Percentiles rank a stretch among this genome's conserved stretches.
Conservation (phyloP, 176 grass and related monocot genomes). For the Secale cereale region DNA sequence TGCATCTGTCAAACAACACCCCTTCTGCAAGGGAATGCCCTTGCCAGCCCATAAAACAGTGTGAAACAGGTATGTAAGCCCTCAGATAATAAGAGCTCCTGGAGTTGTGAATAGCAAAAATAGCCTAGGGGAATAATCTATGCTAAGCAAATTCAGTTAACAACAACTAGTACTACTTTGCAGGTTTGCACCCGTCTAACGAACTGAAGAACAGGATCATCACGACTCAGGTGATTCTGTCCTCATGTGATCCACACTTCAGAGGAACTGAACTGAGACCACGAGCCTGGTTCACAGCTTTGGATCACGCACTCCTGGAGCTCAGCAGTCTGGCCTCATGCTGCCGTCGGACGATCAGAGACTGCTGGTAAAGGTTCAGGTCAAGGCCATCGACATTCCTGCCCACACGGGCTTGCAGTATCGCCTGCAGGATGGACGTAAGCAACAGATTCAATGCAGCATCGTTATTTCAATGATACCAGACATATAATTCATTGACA, state of each 20-base stretch:
- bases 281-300: neutral
- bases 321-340: constrained; percentile 44
- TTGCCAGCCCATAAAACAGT: neutral
- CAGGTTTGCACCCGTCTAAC: neutral
- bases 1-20: neutral
- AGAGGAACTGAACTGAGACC: neutral
- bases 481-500: too few relatives aligned
- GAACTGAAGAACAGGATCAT: neutral
- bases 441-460: neutral
- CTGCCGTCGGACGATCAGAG: constrained; percentile 52
- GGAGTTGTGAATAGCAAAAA: neutral
- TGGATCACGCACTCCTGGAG: constrained; percentile 36
- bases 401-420: constrained; percentile 62
- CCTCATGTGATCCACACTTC: neutral
- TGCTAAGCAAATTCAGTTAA: neutral
- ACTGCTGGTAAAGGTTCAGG: constrained; percentile 68
- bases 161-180: neutral
- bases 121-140: neutral
- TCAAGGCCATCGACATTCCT: constrained; percentile 70
- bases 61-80: neutral
- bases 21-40: neutral
- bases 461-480: neutral
- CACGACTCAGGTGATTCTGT: neutral
- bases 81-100: neutral
- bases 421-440: neutral